Evolutionary conservation across 345 rosid species (phyloP).

Genomic region (Gossypium bickii): DNA sequence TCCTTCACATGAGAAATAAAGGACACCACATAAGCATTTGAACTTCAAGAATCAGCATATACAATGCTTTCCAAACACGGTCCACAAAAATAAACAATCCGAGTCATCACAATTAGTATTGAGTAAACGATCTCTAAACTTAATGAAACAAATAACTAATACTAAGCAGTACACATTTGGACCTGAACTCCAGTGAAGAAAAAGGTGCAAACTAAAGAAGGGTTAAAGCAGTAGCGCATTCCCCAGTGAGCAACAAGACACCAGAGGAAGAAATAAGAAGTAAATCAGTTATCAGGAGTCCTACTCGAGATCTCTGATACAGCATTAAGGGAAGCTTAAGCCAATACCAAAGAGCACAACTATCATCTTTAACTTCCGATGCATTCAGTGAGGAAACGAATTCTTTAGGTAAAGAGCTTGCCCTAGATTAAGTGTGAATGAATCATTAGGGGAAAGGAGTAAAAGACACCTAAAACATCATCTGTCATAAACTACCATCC

Average conservation of each 20-base stretch:
- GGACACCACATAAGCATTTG: constrained; percentile 13
- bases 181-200: neutral
- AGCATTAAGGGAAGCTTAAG: neutral
- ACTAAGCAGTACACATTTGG: neutral
- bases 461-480: neutral
- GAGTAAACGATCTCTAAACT: neutral
- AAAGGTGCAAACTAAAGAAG: no score
- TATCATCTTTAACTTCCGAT: no score
- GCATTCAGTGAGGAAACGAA: neutral
- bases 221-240: no score
- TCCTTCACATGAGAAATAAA: constrained; percentile 52
- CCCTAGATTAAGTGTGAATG: neutral
- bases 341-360: neutral
- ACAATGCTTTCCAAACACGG: neutral
- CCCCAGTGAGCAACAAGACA: no score
- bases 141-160: neutral
- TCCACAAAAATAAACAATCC: neutral
- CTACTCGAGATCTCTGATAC: neutral
- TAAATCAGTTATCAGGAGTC: neutral
- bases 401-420: neutral
- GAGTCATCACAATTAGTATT: neutral
- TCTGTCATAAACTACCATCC: neutral
- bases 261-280: neutral
- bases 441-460: neutral
- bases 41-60: constrained; percentile 19